Evolutionary conservation across 106 monocot species (phyloP), one percentile per base, ranked within the genome.

Genomic region (Dioscorea alata): DNA sequence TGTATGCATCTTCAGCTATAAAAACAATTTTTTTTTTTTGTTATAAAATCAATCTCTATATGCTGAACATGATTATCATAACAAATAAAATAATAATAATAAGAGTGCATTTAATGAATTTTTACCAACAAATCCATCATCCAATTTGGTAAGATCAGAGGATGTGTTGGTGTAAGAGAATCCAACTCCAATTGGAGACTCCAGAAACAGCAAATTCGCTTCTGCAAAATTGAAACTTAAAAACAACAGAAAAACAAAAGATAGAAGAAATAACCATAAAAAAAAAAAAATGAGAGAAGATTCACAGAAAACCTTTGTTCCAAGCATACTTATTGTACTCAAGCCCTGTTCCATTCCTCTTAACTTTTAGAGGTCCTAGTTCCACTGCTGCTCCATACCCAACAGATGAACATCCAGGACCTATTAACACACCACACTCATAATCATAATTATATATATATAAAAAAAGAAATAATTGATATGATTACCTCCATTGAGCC

Each of bases 391-490:
- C 90, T 68, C 87, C 87, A 74, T 90, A 94, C 19, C 94, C 94
- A 33, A 94, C 72, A 5, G 90, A 94, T 67, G 94, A 94, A 67
- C 94, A 90, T 35, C 94, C 94, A 63, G 90, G 87, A 16, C 94
- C 90, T 94, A 28, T 17, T 66, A 28, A 48, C 75, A 50, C 6
- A 60, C 13, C 20, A 69, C 16, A 23, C 34, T 12, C 8, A 23
- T 24, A 42, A 42, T 54, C 5, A 13, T 54, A 49, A 23, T 50
- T 6, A 49, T 12, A 16, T 13, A 19, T 21, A 19, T 6, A 66
- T 35, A 19, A 13, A 66, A 0, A n/a, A n/a, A 48, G 48, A 19
- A 16, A 13, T 19, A 4, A 1, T n/a, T 33, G 57, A 48, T 48
- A 5, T 23, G 25, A 35, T 13, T 51, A 94, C 90, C 89, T 83